Percentiles rank a stretch among this genome's conserved stretches.
Evolutionary conservation across 495 filamentous ascomycete genomes (phyloP).

Genomic region (Astrocystis sublimbata): DNA sequence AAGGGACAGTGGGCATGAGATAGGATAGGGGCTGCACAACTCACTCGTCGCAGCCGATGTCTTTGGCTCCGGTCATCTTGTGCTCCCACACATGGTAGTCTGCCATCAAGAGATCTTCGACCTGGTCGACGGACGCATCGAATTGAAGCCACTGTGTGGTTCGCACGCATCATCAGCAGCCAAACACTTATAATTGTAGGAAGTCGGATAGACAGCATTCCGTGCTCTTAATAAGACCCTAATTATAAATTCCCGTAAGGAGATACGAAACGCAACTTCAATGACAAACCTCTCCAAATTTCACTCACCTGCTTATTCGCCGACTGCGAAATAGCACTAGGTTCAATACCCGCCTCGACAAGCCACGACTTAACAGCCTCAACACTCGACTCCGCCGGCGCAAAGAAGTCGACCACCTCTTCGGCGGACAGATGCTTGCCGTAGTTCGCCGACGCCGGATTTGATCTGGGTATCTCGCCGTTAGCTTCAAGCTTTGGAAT

Average conservation of each 20-base stretch:
- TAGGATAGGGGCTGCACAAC: neutral
- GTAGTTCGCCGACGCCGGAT: slow-evolving; percentile 57
- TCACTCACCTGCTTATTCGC: slow-evolving; percentile 27
- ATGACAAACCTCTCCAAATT: too few species aligned
- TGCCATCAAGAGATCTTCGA: slow-evolving; percentile 55
- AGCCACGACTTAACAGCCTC: slow-evolving; percentile 54
- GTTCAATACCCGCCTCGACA: slow-evolving; percentile 50
- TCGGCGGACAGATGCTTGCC: slow-evolving; percentile 53
- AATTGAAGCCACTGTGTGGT: slow-evolving; percentile 51
- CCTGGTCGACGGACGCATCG: slow-evolving; percentile 53
- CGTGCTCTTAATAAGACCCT: too few species aligned
- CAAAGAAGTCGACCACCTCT: slow-evolving; percentile 53
- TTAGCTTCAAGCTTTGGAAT: slow-evolving; percentile 59
- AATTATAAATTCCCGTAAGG: too few species aligned
- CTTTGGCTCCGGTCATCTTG: slow-evolving; percentile 25
- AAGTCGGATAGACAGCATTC: too few species aligned
- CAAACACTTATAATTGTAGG: too few species aligned
- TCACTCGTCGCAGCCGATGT: slow-evolving; percentile 36
- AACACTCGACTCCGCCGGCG: slow-evolving; percentile 44
- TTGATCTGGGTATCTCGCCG: slow-evolving; percentile 78
- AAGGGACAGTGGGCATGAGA: too few species aligned
- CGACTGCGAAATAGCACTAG: slow-evolving; percentile 43
- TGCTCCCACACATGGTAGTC: slow-evolving; percentile 60
- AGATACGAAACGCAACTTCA: too few species aligned
- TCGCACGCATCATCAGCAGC: too few species aligned